phyloP scores from a whole-genome alignment of 2,329 filamentous ascomycete genomes.

The Aspergillus tamarii region DNA sequence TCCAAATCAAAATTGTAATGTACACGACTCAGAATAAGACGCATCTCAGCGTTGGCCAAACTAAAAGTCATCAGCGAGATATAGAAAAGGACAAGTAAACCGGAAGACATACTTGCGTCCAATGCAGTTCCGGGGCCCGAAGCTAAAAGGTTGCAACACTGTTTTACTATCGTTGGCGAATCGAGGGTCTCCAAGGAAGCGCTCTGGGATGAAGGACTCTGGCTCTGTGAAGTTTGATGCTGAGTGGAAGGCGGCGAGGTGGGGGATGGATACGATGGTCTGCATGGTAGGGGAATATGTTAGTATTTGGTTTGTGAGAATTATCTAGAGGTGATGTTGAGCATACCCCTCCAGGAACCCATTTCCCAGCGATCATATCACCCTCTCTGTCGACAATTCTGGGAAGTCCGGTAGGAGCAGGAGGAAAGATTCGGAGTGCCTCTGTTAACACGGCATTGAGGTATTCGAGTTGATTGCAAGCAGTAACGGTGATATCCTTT shows the following conservation, averaged over 20 bases:
- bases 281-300: constrained; percentile 17
- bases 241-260: constrained; percentile 49
- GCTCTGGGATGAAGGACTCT: constrained; percentile 51
- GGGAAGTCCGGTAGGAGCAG: too few species aligned
- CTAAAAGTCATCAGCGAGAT: too few species aligned
- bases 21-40: constrained; percentile 51
- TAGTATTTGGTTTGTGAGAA: not conserved
- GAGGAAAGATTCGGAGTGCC: too few species aligned
- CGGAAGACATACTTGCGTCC: constrained; percentile 41
- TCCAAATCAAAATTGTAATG: constrained; percentile 55
- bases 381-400: too few species aligned
- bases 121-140: constrained; percentile 55
- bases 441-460: too few species aligned
- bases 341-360: not conserved
- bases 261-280: constrained; percentile 48
- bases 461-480: too few species aligned
- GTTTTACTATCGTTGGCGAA: constrained; percentile 49
- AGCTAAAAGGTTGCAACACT: constrained; percentile 52
- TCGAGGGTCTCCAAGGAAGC: constrained; percentile 37
- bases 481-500: constrained; percentile 30
- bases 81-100: too few species aligned
- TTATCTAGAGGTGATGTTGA: not conserved
- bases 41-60: constrained; percentile 54
- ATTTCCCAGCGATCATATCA: too few species aligned
- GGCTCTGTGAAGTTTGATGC: constrained; percentile 49